These are phyloP conservation scores for Epichloe aotearoae DNA, from an alignment of 2,329 filamentous ascomycete genomes.

Conservation along the genomic window DNA sequence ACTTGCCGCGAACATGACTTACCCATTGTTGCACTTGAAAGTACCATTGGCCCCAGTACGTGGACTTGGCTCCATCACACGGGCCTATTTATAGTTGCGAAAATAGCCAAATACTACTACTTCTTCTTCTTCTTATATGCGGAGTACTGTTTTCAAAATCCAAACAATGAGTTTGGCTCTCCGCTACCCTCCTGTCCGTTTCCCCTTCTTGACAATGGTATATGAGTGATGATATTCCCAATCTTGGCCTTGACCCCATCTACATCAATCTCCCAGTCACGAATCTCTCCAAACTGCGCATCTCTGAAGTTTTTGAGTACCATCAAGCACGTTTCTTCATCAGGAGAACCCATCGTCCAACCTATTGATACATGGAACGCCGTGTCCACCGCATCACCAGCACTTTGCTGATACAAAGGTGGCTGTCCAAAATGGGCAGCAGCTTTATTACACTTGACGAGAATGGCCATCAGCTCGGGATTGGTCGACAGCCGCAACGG, in stretches of 20 bases:
- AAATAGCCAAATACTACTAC: no score
- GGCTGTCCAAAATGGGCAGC: conserved; percentile 51
- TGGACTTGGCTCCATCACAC: no score
- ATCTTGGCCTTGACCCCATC: conserved; percentile 59
- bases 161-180: conserved; percentile 7
- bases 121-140: no score
- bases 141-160: background rate
- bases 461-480: conserved; percentile 45
- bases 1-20: no score
- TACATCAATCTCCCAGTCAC: conserved; percentile 37
- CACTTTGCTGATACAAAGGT: conserved; percentile 45
- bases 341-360: conserved; percentile 56
- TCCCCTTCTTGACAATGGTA: conserved; percentile 21
- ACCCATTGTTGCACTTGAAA: no score
- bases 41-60: no score
- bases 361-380: conserved; percentile 84
- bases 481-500: conserved; percentile 17
- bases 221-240: conserved; percentile 51
- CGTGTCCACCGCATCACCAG: conserved; percentile 12
- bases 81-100: no score
- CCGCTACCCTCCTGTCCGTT: background rate
- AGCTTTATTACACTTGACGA: conserved; percentile 53
- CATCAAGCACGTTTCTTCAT: conserved; percentile 20
- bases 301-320: conserved; percentile 14
- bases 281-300: conserved; percentile 17